phyloP scores from a whole-genome alignment of 805 yeast genomes.

The Komagataella phaffii region DNA sequence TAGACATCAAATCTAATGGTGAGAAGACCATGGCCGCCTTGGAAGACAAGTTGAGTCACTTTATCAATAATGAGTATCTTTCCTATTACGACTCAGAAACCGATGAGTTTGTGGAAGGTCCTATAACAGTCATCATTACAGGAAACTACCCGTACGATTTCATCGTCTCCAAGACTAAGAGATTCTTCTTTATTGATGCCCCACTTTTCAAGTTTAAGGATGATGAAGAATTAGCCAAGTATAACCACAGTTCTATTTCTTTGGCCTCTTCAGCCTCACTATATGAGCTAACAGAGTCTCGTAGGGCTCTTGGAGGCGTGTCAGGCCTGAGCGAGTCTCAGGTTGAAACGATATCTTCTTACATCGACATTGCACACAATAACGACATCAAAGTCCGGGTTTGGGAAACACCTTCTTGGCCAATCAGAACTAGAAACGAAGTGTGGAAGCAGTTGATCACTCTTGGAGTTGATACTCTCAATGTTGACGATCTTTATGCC shows the following conservation, averaged over 20 bases:
- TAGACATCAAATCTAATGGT: conserved; percentile 44
- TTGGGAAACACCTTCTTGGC: conserved; percentile 68
- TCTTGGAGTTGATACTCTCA: conserved; percentile 41
- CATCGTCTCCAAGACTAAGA: conserved; percentile 11
- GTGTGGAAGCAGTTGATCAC: conserved; percentile 36
- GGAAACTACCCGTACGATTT: conserved; percentile 44
- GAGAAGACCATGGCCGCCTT: conserved; percentile 27
- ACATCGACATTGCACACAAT: conserved; percentile 26
- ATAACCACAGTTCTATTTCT: conserved; percentile 10
- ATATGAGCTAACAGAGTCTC: conserved; percentile 8
- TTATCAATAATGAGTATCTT: conserved; percentile 34
- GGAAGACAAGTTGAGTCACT: conserved; percentile 27
- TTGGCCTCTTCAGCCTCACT: conserved; percentile 13
- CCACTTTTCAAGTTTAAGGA: conserved; percentile 20
- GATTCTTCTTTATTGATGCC: conserved; percentile 38
- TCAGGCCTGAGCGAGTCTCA: conserved; percentile 22
- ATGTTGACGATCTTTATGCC: conserved; percentile 41
- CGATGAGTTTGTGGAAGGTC: conserved; percentile 28
- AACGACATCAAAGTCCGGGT: conserved; percentile 41
- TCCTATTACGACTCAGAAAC: conserved; percentile 28
- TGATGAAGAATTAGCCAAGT: conserved; percentile 6
- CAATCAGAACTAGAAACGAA: conserved; percentile 25
- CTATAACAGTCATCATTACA: conserved; percentile 48
- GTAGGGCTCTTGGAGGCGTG: conserved; percentile 4
- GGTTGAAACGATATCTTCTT: conserved; percentile 11